Percentiles rank a stretch among this genome's conserved stretches.
phyloP scores from a whole-genome alignment of 2,329 filamentous ascomycete species.

The Penicillium sp. region DNA sequence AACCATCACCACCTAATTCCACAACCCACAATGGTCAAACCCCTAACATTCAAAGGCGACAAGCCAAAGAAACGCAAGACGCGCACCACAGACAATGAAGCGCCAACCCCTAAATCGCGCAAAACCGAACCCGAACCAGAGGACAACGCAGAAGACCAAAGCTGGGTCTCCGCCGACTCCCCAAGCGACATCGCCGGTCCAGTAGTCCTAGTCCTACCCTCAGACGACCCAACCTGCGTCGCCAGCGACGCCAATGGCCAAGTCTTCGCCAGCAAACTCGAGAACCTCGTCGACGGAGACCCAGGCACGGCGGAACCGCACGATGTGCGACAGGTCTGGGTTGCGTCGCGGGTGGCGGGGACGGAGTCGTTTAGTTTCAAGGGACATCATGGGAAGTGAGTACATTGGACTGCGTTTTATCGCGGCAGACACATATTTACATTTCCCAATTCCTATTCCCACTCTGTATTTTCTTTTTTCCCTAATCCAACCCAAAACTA shows the following conservation, averaged over 20 bases:
- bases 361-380: conserved; percentile 84
- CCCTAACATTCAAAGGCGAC: conserved; percentile 94
- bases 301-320: conserved; percentile 87
- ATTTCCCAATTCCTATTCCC: not conserved
- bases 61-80: conserved; percentile 91
- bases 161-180: conserved; percentile 83
- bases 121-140: conserved; percentile 24
- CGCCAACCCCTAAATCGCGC: conserved; percentile 21
- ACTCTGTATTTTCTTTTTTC: not conserved
- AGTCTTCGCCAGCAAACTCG: conserved; percentile 76
- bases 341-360: conserved; percentile 79
- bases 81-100: conserved; percentile 50
- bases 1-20: not conserved
- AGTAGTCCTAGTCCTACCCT: conserved; percentile 77
- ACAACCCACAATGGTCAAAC: conserved; percentile 59
- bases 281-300: conserved; percentile 85
- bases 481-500: not conserved
- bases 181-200: conserved; percentile 76
- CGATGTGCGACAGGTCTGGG: conserved; percentile 93
- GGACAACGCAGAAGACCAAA: conserved; percentile 66
- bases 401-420: not conserved
- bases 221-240: conserved; percentile 69
- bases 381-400: conserved; percentile 78
- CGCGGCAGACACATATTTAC: not conserved
- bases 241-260: conserved; percentile 84